phyloP scores from a whole-genome alignment of 768 basidiomycete species.

The Pholiota molesta region DNA sequence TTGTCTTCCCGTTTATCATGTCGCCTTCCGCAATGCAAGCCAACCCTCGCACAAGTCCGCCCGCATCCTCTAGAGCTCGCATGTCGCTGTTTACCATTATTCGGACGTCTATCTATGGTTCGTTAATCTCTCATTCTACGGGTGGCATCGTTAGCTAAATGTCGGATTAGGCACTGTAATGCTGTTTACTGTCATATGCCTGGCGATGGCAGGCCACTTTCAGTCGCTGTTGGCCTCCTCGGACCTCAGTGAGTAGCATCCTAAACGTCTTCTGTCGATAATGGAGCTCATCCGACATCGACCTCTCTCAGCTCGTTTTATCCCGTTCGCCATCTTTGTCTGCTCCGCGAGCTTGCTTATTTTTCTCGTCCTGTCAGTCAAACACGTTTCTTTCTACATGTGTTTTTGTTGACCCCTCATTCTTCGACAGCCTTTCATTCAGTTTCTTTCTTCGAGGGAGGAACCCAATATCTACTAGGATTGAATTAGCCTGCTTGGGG shows the following conservation, averaged over 20 bases:
- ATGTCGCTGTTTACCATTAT: slow-evolving; percentile 80
- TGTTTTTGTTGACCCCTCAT: background rate
- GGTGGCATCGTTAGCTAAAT: slow-evolving; percentile 1
- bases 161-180: slow-evolving; percentile 57
- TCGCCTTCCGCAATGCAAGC: slow-evolving; percentile 30
- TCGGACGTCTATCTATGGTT: slow-evolving; percentile 70
- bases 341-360: slow-evolving; percentile 71
- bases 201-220: slow-evolving; percentile 81
- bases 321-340: slow-evolving; percentile 85
- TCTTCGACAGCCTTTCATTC: slow-evolving; percentile 55
- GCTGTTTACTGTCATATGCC: slow-evolving; percentile 76
- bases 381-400: slow-evolving; percentile 14
- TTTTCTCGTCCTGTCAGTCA: slow-evolving; percentile 63
- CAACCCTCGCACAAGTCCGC: slow-evolving; percentile 30
- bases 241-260: slow-evolving; percentile 69
- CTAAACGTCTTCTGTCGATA: background rate
- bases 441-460: slow-evolving; percentile 63
- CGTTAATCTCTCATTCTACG: slow-evolving; percentile 24
- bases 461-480: slow-evolving; percentile 80
- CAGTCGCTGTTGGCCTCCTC: slow-evolving; percentile 70
- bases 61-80: slow-evolving; percentile 37
- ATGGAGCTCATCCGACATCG: background rate
- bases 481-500: slow-evolving; percentile 73
- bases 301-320: slow-evolving; percentile 69
- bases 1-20: slow-evolving; percentile 47